These are phyloP conservation scores for Suillus alpinus DNA, from an alignment of 768 basidiomycete genomes.

Conservation along the genomic window DNA sequence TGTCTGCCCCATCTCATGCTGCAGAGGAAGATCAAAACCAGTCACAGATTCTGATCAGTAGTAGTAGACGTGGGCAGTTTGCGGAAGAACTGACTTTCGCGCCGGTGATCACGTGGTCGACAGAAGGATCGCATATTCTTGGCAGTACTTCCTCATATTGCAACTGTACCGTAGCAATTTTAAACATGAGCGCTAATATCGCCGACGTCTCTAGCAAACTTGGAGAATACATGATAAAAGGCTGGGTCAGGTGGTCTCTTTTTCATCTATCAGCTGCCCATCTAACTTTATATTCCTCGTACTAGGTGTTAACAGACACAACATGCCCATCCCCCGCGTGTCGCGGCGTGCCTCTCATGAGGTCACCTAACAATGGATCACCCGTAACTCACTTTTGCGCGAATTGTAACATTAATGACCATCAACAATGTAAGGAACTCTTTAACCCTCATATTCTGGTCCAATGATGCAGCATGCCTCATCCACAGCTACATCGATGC, in stretches of 20 bases:
- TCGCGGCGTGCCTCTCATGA: conserved; percentile 63
- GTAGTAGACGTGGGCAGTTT: conserved; percentile 22
- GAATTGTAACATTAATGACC: conserved; percentile 57
- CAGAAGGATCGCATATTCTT: not conserved
- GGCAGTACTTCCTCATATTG: not conserved
- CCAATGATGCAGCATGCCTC: not conserved
- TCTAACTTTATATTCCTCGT: conserved; percentile 4
- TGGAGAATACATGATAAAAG: conserved; percentile 72
- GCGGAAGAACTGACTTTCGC: not conserved
- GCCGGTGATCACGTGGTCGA: not conserved
- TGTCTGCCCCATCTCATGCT: conserved; percentile 42
- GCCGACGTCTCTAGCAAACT: conserved; percentile 59
- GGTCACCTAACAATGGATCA: conserved; percentile 54
- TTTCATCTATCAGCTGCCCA: not conserved
- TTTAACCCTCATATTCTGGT: not conserved
- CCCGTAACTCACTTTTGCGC: conserved; percentile 57
- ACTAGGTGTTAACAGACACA: conserved; percentile 62
- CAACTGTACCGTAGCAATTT: conserved; percentile 2
- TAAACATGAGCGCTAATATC: conserved; percentile 47
- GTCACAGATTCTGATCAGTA: conserved; percentile 29
- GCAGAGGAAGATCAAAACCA: conserved; percentile 3
- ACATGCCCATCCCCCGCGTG: conserved; percentile 58
- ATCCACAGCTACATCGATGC: conserved; percentile 16
- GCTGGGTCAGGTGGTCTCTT: conserved; percentile 53
- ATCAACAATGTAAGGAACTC: conserved; percentile 29